Conservation (phyloP, 73 alveolate genomes). For the Paramecium bursaria region DNA sequence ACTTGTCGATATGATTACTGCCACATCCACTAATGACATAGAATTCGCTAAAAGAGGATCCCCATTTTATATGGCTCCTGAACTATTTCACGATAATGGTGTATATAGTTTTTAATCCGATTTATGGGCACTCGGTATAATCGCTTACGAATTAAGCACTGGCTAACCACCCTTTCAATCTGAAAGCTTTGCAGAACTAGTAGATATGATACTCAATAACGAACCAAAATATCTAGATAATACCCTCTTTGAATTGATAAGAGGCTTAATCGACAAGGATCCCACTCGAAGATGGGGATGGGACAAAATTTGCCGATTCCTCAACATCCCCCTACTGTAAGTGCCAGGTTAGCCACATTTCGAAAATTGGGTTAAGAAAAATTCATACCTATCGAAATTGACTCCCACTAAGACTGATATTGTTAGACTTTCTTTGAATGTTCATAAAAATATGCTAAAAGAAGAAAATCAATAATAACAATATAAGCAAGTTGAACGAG, state of each 20-base stretch:
- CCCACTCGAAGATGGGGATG: slow-evolving; percentile 92
- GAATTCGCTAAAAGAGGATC: slow-evolving; percentile 79
- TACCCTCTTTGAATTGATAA: slow-evolving; percentile 86
- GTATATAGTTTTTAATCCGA: slow-evolving; percentile 85
- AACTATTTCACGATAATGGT: slow-evolving; percentile 86
- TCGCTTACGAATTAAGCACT: slow-evolving; percentile 91
- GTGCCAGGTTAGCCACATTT: slow-evolving; percentile 89
- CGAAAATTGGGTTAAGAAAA: slow-evolving; percentile 74
- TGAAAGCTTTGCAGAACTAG: slow-evolving; percentile 85
- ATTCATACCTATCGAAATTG: slow-evolving; percentile 29
- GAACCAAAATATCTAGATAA: slow-evolving; percentile 80
- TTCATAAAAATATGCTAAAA: slow-evolving; percentile 76
- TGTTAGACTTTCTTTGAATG: slow-evolving; percentile 81
- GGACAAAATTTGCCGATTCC: slow-evolving; percentile 86
- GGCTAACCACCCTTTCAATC: slow-evolving; percentile 96
- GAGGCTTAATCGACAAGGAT: slow-evolving; percentile 87
- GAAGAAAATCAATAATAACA: slow-evolving; percentile 66
- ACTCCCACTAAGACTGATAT: slow-evolving; percentile 75
- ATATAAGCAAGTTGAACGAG: slow-evolving; percentile 57
- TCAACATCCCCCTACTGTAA: slow-evolving; percentile 62
- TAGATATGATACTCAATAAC: slow-evolving; percentile 79
- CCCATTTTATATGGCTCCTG: slow-evolving; percentile 97
- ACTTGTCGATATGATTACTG: slow-evolving; percentile 75
- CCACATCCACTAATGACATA: slow-evolving; percentile 70
- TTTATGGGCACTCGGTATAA: slow-evolving; percentile 95